Conservation (phyloP, 163 green algal genomes). For the Picocystis sp. region DNA sequence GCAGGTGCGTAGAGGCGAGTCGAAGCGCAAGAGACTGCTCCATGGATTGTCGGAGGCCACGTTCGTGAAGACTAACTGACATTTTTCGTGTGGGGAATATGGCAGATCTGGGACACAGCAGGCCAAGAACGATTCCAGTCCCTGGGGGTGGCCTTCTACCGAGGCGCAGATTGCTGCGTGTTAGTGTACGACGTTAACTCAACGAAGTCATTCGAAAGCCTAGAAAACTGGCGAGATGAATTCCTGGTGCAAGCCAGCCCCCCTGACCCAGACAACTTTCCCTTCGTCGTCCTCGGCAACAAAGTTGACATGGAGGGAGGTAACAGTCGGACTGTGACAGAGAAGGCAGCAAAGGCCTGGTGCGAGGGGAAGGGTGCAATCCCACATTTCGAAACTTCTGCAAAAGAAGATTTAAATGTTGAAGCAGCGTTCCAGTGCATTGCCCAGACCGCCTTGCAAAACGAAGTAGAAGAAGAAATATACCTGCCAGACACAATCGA, state of each 20-base stretch:
- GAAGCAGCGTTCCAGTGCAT: slow-evolving; percentile 32
- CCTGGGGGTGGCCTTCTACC: slow-evolving; percentile 94
- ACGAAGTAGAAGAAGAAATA: slow-evolving; percentile 34
- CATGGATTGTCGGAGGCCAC: too few species aligned
- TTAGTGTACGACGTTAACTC: slow-evolving; percentile 95
- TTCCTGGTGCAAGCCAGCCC: slow-evolving; percentile 18
- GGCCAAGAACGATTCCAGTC: slow-evolving; percentile 95
- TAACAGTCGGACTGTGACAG: slow-evolving; percentile 50
- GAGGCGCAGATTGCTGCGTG: slow-evolving; percentile 96
- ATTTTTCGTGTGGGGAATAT: too few species aligned
- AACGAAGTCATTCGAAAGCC: slow-evolving; percentile 86
- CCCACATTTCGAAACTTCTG: slow-evolving; percentile 90
- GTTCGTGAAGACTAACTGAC: too few species aligned
- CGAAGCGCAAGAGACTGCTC: too few species aligned
- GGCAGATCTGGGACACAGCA: slow-evolving; percentile 91
- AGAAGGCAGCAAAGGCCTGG: slow-evolving; percentile 92
- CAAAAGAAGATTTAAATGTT: slow-evolving; percentile 63
- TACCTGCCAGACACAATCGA: slow-evolving; percentile 35
- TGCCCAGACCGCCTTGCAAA: slow-evolving; percentile 32
- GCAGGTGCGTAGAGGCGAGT: slow-evolving; percentile 43
- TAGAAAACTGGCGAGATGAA: slow-evolving; percentile 96
- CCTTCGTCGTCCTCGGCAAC: slow-evolving; percentile 97
- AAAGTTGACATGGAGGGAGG: slow-evolving; percentile 77
- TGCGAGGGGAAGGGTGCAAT: slow-evolving; percentile 75
- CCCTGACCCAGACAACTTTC: slow-evolving; percentile 82